These are phyloP conservation scores for Backusella westeae DNA, from an alignment of 192 early-diverging fungal species.

Conservation along the genomic window DNA sequence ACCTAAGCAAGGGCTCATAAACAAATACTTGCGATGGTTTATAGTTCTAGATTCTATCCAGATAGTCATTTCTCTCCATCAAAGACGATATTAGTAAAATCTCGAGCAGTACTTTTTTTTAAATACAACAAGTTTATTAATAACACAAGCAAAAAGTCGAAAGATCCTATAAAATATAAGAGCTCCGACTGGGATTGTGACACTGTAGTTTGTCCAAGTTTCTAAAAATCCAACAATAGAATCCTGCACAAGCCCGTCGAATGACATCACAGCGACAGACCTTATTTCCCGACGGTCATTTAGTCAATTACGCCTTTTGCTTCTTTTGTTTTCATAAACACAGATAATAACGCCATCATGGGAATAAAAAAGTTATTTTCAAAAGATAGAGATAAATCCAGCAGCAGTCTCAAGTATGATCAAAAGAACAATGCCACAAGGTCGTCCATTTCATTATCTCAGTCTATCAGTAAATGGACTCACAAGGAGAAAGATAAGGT, in stretches of 20 bases:
- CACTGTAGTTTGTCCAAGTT: neutral
- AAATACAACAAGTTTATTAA: neutral
- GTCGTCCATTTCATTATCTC: slow-evolving; percentile 2
- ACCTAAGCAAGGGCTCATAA: neutral
- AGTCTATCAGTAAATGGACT: slow-evolving; percentile 10
- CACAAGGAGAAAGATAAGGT: neutral
- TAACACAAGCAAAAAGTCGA: neutral
- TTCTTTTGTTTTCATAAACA: slow-evolving; percentile 9
- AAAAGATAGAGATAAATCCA: neutral
- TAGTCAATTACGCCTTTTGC: slow-evolving; percentile 3
- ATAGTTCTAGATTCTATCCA: neutral
- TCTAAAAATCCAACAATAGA: neutral
- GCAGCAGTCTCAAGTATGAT: neutral
- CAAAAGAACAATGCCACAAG: neutral
- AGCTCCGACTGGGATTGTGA: neutral
- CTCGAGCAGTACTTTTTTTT: neutral
- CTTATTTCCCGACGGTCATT: neutral
- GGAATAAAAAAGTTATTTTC: slow-evolving; percentile 14
- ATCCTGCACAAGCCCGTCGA: neutral
- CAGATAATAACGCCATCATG: neutral
- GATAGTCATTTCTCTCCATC: neutral
- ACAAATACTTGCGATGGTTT: neutral
- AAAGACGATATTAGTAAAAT: neutral
- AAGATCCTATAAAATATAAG: neutral
- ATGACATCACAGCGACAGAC: neutral